A percentile compares a stretch with the other conserved stretches of the same genome.
These are phyloP conservation scores for Grosmannia clavigera DNA, from an alignment of 2,329 filamentous ascomycete species.

Conservation along the genomic window DNA sequence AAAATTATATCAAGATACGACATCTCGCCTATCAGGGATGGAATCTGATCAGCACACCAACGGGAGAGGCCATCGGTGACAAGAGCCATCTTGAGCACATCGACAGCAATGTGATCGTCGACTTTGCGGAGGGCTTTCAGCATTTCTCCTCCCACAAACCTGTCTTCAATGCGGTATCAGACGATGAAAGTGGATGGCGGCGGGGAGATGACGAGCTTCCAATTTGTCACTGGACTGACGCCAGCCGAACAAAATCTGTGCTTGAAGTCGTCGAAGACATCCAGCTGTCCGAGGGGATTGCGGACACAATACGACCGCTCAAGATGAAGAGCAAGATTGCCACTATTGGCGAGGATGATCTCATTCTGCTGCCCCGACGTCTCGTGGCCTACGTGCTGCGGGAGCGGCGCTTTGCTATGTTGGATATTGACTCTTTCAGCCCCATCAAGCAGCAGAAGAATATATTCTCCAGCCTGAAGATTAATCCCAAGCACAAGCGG, in stretches of 20 bases:
- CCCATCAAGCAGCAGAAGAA: conserved; percentile 5
- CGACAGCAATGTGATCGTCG: conserved; percentile 16
- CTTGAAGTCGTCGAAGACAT: conserved; percentile 2
- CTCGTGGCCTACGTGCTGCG: conserved; percentile 14
- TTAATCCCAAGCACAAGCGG: conserved; percentile 12
- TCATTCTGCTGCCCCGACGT: conserved; percentile 10
- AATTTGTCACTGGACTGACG: conserved; percentile 1
- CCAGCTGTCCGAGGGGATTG: conserved; percentile 6
- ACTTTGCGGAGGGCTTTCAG: conserved; percentile 14
- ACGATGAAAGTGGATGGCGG: not conserved
- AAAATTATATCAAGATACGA: conserved; percentile 19
- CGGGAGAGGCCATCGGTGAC: conserved; percentile 19
- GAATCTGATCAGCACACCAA: conserved; percentile 19
- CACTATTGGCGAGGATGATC: conserved; percentile 7
- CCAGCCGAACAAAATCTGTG: conserved; percentile 2
- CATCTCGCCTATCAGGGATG: conserved; percentile 29
- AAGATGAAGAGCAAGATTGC: conserved; percentile 4
- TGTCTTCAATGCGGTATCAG: not conserved
- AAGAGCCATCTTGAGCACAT: conserved; percentile 10
- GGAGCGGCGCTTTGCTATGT: conserved; percentile 14
- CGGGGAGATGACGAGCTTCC: not conserved
- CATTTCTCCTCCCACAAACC: conserved; percentile 6
- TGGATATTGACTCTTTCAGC: conserved; percentile 5
- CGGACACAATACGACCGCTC: not conserved
- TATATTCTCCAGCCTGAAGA: conserved; percentile 14